Evolutionary conservation across 2,329 filamentous ascomycete species (phyloP), one percentile per base, ranked within the genome.

Genomic region (Diaporthe sp.): DNA sequence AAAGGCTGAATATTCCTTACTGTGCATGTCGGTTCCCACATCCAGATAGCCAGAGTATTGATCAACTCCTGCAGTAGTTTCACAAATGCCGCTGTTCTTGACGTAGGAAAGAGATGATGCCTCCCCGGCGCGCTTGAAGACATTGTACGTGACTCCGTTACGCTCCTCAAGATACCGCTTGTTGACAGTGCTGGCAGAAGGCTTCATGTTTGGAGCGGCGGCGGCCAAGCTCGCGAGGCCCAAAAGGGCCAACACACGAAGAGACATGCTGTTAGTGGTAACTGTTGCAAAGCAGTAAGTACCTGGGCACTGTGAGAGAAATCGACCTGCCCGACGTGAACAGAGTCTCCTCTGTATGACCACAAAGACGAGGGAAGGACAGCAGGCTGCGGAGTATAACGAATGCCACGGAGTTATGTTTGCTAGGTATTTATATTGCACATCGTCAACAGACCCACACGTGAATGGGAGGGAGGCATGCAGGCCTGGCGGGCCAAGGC

Each of bases 21-120:
- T 42, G 37, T 65, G 82, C 31, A 81, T 83, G 75, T 81, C 31
- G 80, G 82, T 77, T 81, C 25, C 17, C 13, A n/a, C 58, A 3
- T 84, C 84, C 75, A 91, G 68, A 82, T 89, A 89, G 10, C 88
- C 88, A 5, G 87, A 88, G 78, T 87, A 88, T 76, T 87, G 86
- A 42, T 87, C 88, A 2, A 89, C 88, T 1, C 86, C 86, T 0
- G 84, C 82, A 0, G 87, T 89, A 0, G 86, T 88, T 80, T 89
- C 88, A 78, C 88, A 89, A 73, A 88, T 84, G 60, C 87, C 84
- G 0, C 87, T 89, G 78, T 90, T 88, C 34, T 85, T 86, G 37
- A 90, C 87, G 74, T 86, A 88, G 31, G 87, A 84, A 60, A 90
- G 78, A 37, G 81, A 85, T 1, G 85, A 83, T 55, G 82, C 83